Evolutionary conservation across 345 rosid species (phyloP), one percentile per base, ranked within the genome.

Genomic region (Xanthoceras sorbifolium): DNA sequence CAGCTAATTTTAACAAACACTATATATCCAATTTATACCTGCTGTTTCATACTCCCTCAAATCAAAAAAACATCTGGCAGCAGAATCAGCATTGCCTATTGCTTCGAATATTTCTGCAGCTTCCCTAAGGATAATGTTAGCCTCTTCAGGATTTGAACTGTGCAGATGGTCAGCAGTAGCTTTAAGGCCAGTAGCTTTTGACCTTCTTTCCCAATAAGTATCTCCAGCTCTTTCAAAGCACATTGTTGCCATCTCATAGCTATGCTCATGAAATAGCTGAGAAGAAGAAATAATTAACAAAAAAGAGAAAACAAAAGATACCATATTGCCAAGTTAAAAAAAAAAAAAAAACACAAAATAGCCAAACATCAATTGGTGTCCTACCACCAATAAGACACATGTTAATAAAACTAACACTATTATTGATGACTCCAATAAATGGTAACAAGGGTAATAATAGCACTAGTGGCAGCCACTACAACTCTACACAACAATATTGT

Each of bases 181-280:
- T 36, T 78, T 67, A 25, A 83, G 85, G 10, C 80, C 85, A 9
- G 76, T 26, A 31, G 90, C 88, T 72, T 78, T 83, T 11, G 89
- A 82, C 25, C 83, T 55, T 64, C 44, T 82, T 74, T 84, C 88
- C 69, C 89, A 80, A 3, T 79, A 71, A 1, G 29, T 54, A 54
- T 82, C 86, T 20, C 79, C 82, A 15, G 89, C 86, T 77, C 78
- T 86, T 77, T 82, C 85, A 52, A 87, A 89, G 54, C 89, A 89
- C 76, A 68, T 67, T 29, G 82, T 78, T 28, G 88, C 88, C 89
- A 81, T 84, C 67, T 75, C 82, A 72, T 79, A 86, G 22, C 83
- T 87, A 20, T 52, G 57, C 57, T 81, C 82, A 9, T 38, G 67
- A 36, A 83, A 83, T 38, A 89, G 85, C 90, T 87, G 82, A 67